Evolutionary conservation across 768 basidiomycete species (phyloP), one percentile per base, ranked within the genome.

Genomic region (Lentinula lateritia): DNA sequence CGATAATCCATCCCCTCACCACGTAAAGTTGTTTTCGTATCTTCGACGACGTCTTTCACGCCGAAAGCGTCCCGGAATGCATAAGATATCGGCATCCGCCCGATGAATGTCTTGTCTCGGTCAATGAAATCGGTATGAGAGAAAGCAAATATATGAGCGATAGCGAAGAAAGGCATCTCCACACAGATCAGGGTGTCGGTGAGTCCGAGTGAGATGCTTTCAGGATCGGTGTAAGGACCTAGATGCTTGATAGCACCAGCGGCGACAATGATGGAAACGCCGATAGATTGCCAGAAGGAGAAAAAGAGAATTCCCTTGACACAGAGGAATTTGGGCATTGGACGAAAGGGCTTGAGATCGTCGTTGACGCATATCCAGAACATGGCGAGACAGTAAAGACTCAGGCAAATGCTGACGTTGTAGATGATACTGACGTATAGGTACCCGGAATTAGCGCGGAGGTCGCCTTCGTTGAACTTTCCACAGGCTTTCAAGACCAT

Each of bases 261-360:
- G 2, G 93, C 90, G 52, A 95, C 96, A n/a, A 98, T 82, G 67
- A 92, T 83, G 35, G 94, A 95, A 54, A 99, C 83, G 50, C 69
- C 83, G 54, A 96, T 83, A 20, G 90, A 86, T 72, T 99, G 97
- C 97, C 97, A 99, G 77, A 99, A 99, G 1, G 92, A 95, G 74
- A 97, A 96, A 80, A 98, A 98, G 20, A 99, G 81, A 66, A 99
- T 94, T 50, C 96, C 96, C 71, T 99, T 99, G 66, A 99, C 95
- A 71, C 95, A 99, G 32, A 98, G 86, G 74, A 99, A 99, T 73
- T 99, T 99, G 2, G 97, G 94, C 66, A 95, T 85, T 0, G 94
- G 94, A 10, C 96, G 81, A 76, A 93, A 97, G 1, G 94, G 93
- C 71, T 90, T 89, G 53, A 98, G 76, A 70, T 98, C 97, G 39